A percentile compares a stretch with the other conserved stretches of the same genome.
These are phyloP conservation scores for Euphorbia lathyris DNA, from an alignment of 345 rosid species.

Conservation along the genomic window DNA sequence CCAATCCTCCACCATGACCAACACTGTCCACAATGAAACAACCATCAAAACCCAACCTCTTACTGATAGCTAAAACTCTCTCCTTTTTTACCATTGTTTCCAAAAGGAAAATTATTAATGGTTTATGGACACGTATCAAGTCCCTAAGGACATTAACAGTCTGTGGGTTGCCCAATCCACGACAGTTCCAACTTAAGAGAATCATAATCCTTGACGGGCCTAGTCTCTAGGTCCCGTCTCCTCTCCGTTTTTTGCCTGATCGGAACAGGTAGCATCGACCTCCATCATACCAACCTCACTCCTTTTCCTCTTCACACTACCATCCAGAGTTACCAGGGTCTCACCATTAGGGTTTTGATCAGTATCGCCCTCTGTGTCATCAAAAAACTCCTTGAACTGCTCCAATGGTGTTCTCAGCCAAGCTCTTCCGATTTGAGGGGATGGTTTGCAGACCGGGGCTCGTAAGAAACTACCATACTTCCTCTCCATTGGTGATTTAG, in stretches of 20 bases:
- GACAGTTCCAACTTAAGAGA: background rate
- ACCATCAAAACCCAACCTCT: background rate
- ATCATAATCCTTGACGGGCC: background rate
- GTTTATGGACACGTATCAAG: background rate
- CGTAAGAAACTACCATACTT: background rate
- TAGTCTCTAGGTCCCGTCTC: background rate
- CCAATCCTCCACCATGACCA: background rate
- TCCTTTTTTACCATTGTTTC: background rate
- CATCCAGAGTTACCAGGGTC: too few species aligned
- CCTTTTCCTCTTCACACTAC: too few species aligned
- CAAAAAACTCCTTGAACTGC: too few species aligned
- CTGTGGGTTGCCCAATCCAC: background rate
- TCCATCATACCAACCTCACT: too few species aligned
- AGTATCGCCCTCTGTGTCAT: too few species aligned
- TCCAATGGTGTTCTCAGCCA: too few species aligned
- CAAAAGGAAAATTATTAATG: background rate
- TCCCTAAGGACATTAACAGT: background rate
- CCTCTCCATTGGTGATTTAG: background rate
- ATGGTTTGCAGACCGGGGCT: background rate
- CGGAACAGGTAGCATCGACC: background rate
- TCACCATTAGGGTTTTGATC: too few species aligned
- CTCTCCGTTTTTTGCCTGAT: background rate
- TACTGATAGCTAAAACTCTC: background rate
- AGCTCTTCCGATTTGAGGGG: too few species aligned
- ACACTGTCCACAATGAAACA: background rate